A percentile compares a stretch with the other conserved stretches of the same genome.
These are phyloP conservation scores for Rhinocladiella similis DNA, from an alignment of 2,329 filamentous ascomycete species.

Conservation along the genomic window DNA sequence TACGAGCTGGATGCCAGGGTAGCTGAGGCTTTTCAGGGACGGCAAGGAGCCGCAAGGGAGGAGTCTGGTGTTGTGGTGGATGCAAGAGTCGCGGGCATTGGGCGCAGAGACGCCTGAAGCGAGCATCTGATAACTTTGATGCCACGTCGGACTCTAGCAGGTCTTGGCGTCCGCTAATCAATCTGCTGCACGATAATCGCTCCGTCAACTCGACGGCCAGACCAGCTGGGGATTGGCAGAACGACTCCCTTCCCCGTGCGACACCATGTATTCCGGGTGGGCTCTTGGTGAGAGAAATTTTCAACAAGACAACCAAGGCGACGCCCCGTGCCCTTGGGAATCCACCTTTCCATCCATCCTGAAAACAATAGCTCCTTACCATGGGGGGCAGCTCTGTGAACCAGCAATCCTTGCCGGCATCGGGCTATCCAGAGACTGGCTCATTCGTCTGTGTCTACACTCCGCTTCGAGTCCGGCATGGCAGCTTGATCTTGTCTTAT, in stretches of 20 bases:
- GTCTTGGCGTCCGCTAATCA: neutral
- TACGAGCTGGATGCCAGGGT: neutral
- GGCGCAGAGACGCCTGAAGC: neutral
- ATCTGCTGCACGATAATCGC: neutral
- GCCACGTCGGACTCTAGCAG: neutral
- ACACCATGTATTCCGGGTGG: neutral
- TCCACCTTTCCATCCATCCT: neutral
- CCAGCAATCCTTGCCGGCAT: neutral
- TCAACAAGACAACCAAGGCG: too few relatives aligned
- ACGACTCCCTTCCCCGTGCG: neutral
- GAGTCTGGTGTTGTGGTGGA: neutral
- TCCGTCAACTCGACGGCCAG: neutral
- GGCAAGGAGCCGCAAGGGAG: too few relatives aligned
- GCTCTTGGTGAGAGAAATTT: neutral
- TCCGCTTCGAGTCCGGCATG: too few relatives aligned
- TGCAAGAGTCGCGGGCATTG: neutral
- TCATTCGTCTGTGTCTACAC: neutral
- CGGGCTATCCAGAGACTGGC: neutral
- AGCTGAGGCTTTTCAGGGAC: neutral
- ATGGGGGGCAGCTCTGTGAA: too few relatives aligned
- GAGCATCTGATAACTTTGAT: slow-evolving; percentile 5
- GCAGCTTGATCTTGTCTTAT: neutral
- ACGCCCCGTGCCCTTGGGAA: too few relatives aligned
- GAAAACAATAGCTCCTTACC: too few relatives aligned
- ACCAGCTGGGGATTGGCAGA: neutral